phyloP scores from a whole-genome alignment of 2,329 filamentous ascomycete species.

The Fusarium sp. region DNA sequence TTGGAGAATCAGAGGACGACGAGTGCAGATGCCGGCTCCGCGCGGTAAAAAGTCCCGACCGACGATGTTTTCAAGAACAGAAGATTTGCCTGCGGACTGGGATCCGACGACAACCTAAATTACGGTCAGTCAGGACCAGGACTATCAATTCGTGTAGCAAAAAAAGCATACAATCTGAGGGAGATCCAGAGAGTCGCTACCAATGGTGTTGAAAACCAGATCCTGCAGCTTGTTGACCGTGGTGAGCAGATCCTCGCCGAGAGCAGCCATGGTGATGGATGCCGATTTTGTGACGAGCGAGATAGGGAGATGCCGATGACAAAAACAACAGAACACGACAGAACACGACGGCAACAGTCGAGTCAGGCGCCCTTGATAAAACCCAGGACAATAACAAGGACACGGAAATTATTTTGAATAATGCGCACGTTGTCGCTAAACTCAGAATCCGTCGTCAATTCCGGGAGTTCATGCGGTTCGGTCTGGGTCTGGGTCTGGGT shows the following conservation, averaged over 20 bases:
- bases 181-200: constrained; percentile 96
- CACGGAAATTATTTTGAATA: constrained; percentile 38
- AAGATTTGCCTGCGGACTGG: constrained; percentile 98
- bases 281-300: constrained; percentile 31
- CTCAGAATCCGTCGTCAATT: constrained; percentile 46
- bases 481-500: constrained; percentile 26
- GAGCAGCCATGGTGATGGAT: constrained; percentile 79
- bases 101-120: constrained; percentile 94
- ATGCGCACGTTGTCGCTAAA: constrained; percentile 49
- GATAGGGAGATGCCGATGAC: constrained; percentile 22
- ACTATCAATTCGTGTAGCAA: constrained; percentile 28
- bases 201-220: constrained; percentile 99
- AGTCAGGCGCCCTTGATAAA: constrained; percentile 40
- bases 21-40: constrained; percentile 95
- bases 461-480: constrained; percentile 48
- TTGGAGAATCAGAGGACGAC: constrained; percentile 93
- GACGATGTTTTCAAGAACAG: constrained; percentile 98
- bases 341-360: constrained; percentile 28
- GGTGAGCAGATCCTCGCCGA: constrained; percentile 93
- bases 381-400: constrained; percentile 29
- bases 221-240: constrained; percentile 99
- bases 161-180: constrained; percentile 88
- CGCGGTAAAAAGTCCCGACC: constrained; percentile 96
- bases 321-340: constrained; percentile 32
- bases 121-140: constrained; percentile 33